Evolutionary conservation across 1,284 basidiomycete species (phyloP), one percentile per base, ranked within the genome.

Genomic region (Marasmius tenuissimus): DNA sequence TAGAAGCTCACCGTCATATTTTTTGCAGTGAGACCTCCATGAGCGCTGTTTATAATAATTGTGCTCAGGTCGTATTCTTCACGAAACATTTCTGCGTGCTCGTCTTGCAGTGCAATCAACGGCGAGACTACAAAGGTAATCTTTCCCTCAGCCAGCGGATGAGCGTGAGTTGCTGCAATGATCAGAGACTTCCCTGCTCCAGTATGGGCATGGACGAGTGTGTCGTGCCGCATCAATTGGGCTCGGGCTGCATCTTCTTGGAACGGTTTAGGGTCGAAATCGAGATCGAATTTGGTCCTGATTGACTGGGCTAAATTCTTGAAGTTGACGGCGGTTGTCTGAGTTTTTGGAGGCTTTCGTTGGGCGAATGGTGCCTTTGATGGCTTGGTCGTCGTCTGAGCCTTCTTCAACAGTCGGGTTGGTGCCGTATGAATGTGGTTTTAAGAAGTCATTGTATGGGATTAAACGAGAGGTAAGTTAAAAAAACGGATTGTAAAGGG

Each of bases 31-130:
- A 65, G 66, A 12, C 67, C 63, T 18, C 65, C 65, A 34, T 65
- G 48, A 16, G 40, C 37, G 40, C 65, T 66, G n/a, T 66, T 68
- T n/a, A 68, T 59, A 16, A 64, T 62, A 10, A 57, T 51, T 14
- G 64, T 57, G 6, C 59, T 51, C 1, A 67, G 54, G 16, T 55
- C 59, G 35, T 66, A 68, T 38, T 65, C 59, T 8, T 62, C 48
- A n/a, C 54, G 20, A 47, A 66, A 66, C 1, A 65, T 67, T 3
- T 55, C 37, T 34, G 76, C 77, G 70, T 76, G 74, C 58, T 80
- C 76, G 0, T 77, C 72, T 27, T 79, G 75, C 2, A 80, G 68
- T 16, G 48, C 48, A 49, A 49, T 49, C 10, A 49, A 20, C 18
- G 48, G 48, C 18, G 48, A 49, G 18, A 49, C 18, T 3, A 49